Evolutionary conservation across 2,329 filamentous ascomycete genomes (phyloP), one percentile per base, ranked within the genome.

Genomic region (Cladosporium phlei): DNA sequence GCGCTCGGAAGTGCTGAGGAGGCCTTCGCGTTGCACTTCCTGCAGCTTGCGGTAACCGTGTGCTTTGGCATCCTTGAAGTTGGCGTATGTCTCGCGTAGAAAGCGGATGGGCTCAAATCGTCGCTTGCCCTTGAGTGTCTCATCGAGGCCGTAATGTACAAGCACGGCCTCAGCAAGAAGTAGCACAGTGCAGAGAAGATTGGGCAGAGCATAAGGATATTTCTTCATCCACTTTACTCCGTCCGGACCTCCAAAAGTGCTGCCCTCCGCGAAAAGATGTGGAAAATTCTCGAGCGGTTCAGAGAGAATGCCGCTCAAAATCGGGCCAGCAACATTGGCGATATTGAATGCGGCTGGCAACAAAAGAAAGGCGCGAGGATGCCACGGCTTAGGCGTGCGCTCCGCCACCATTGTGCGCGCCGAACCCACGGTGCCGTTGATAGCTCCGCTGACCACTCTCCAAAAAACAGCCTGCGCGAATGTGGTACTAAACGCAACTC

Each of bases 151-250:
- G 32, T 82, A 69, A 52, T 81, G 72, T 1, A 82, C 75, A 4
- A 77, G 63, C 2, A 73, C 28, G 2, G 78, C 73, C 7, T 79
- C 76, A 7, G 67, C 58, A 4, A 76, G 66, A 7, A 85, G 73
- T 35, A 80, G 72, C 2, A 76, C 48, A 6, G 74, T 77, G 56
- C 80, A 83, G 33, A 84, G 65, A 2, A 84, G 60, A 56, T 82
- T 84, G 0, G 82, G 80, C 25, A 83, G 64, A 1, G 79, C 79
- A 64, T 78, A 85, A 0, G 81, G 82, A 62, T 82, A 83, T 40
- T 66, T 65, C 28, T 68, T 65, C 69, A 85, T 76, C 80, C 81
- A 85, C 49, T 66, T 62, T 10, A 79, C 79, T 0, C 77, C 79
- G 39, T 69, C 59, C 35, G 69, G 61, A 0, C 75, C 75, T 4